Evolutionary conservation across 768 basidiomycete genomes (phyloP), one percentile per base, ranked within the genome.

Genomic region (Rhodotorula graminis): DNA sequence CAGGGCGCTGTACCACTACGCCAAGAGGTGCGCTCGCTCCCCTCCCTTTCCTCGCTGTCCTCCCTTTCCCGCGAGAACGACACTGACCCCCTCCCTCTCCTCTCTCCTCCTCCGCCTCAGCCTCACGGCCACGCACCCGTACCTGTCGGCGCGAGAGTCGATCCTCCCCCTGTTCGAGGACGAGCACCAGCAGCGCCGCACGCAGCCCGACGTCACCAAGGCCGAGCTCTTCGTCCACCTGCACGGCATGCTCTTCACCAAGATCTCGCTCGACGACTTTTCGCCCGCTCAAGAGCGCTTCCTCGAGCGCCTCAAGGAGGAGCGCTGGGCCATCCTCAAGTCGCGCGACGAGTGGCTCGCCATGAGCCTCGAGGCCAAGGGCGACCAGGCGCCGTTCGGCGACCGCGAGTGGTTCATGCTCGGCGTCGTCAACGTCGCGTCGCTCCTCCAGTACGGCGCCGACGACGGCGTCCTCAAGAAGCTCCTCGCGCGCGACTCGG

Each of bases 181-280:
- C 8, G 82, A 87, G 5, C 84, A 89, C 0, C 91, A 93, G 79
- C 84, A 87, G 14, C 86, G 88, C 27, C 88, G 92, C 6, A 85
- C 88, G 25, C 84, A 85, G 18, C 89, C 93, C 4, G 93, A 95
- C 75, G 87, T 90, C 11, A 75, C 77, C 23, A 81, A 81, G 21
- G 81, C 89, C 1, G 92, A 93, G 37, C 85, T 96, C 0, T 99
- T 98, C 75, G 87, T 98, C 46, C 86, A 92, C 19, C 84, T 99
- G 1, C 96, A 98, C 70, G 94, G 96, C 40, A 94, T 97, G 93
- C 85, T 99, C 2, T 97, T 97, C 82, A 98, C 96, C 23, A 89
- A 90, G 74, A 92, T 96, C 74, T 86, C 93, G 74, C 87, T 99
- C 40, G 96, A 99, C 80, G 90, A 93, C 80, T 98, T 98, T 79